phyloP scores from a whole-genome alignment of 371 early-diverging fungal genomes.

The Mucor mucedo region DNA sequence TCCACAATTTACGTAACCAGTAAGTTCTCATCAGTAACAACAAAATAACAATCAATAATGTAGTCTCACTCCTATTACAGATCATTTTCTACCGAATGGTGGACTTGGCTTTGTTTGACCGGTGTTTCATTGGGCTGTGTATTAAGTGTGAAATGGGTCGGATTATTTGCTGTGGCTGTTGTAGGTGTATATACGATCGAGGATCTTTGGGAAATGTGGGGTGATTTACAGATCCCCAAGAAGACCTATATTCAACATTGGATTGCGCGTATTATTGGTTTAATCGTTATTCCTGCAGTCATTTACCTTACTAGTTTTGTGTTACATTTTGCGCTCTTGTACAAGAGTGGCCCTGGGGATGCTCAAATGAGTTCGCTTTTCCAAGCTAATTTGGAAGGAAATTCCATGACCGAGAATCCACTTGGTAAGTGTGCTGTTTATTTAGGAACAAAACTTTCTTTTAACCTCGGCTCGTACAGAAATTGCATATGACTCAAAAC shows the following conservation, averaged over 20 bases:
- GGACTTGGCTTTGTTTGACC: conserved; percentile 84
- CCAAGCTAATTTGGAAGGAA: conserved; percentile 93
- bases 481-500: conserved; percentile 91
- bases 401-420: conserved; percentile 80
- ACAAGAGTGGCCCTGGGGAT: conserved; percentile 92
- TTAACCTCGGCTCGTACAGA: conserved; percentile 51
- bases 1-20: conserved; percentile 76
- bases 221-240: conserved; percentile 82
- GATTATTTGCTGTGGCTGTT: conserved; percentile 92
- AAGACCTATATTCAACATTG: conserved; percentile 76
- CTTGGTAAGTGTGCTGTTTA: conserved; percentile 58
- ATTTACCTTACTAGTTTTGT: conserved; percentile 92
- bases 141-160: conserved; percentile 99
- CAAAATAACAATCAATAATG: too few species aligned
- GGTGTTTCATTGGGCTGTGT: conserved; percentile 94
- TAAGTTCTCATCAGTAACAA: conserved; percentile 33
- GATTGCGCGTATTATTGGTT: conserved; percentile 75
- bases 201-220: conserved; percentile 93
- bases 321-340: conserved; percentile 93
- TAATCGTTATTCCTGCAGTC: conserved; percentile 87
- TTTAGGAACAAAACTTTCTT: too few species aligned
- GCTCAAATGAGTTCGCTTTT: conserved; percentile 98
- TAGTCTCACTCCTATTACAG: conserved; percentile 30
- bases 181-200: conserved; percentile 96
- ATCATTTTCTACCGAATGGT: conserved; percentile 87